Percentiles rank a stretch among this genome's conserved stretches.
Evolutionary conservation across 2,329 filamentous ascomycete species (phyloP).

Genomic region (Fusarium virguliforme): DNA sequence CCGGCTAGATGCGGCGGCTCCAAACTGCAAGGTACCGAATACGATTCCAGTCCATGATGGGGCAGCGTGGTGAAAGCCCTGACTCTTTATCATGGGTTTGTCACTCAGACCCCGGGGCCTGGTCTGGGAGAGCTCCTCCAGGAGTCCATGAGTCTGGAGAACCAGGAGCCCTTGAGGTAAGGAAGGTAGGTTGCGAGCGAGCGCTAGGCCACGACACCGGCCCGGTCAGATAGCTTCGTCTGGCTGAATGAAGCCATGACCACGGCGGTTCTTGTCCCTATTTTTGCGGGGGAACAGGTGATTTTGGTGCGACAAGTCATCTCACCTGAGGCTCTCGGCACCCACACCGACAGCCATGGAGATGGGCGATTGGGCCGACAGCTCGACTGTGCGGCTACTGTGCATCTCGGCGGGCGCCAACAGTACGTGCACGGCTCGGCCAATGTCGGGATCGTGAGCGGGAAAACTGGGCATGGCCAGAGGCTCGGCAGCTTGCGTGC

Average conservation of each 20-base stretch:
- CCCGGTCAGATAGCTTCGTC: constrained; percentile 23
- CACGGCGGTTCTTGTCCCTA: constrained; percentile 18
- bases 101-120: constrained; percentile 11
- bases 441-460: constrained; percentile 44
- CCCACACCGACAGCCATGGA: constrained; percentile 36
- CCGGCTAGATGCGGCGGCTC: constrained; percentile 44
- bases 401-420: background rate
- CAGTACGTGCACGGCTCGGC: constrained; percentile 46
- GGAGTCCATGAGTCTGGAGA: constrained; percentile 23
- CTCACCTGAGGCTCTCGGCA: constrained; percentile 46
- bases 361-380: constrained; percentile 22
- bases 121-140: constrained; percentile 16
- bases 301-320: constrained; percentile 45
- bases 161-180: constrained; percentile 19
- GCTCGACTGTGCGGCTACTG: constrained; percentile 33
- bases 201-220: constrained; percentile 22
- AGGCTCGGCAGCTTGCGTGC: constrained; percentile 23
- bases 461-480: constrained; percentile 35
- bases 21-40: constrained; percentile 41
- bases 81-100: constrained; percentile 18
- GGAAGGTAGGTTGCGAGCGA: background rate
- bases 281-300: constrained; percentile 42
- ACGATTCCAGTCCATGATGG: constrained; percentile 31
- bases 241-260: constrained; percentile 28
- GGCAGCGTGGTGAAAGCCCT: constrained; percentile 24